Percentiles rank a stretch among this genome's conserved stretches.
Evolutionary conservation across 2,329 filamentous ascomycete species (phyloP).

Genomic region (Clarireedia sp.): DNA sequence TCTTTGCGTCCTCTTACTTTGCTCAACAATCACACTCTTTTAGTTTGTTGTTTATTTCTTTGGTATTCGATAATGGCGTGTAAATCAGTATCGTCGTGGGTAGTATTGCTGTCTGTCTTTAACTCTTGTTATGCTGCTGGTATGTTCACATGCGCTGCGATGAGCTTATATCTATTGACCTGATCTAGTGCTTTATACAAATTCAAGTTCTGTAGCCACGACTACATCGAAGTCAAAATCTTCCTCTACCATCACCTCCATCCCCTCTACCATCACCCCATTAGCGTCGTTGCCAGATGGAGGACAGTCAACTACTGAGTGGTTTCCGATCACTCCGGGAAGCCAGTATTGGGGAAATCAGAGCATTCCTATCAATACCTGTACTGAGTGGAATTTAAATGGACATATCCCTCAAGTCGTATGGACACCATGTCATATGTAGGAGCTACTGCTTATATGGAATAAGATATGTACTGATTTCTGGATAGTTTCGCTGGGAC

Average conservation of each 20-base stretch:
- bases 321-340: slow-evolving; percentile 1
- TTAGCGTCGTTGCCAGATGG: not conserved
- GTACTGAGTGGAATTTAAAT: slow-evolving; percentile 4
- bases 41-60: not conserved
- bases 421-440: slow-evolving; percentile 15
- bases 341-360: slow-evolving; percentile 13
- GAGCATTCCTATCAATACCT: slow-evolving; percentile 13
- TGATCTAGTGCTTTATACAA: not conserved
- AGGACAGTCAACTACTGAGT: not conserved
- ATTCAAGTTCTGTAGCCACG: not conserved
- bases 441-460: not conserved
- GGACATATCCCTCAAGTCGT: not conserved
- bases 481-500: slow-evolving; percentile 15
- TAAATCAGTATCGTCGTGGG: not conserved
- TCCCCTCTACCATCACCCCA: slow-evolving; percentile 11
- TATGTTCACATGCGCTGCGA: not conserved
- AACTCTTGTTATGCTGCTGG: not conserved
- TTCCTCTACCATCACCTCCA: not conserved
- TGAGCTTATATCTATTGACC: not conserved
- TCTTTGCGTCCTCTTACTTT: not conserved
- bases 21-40: not conserved
- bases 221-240: not conserved
- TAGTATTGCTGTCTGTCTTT: not conserved
- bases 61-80: not conserved
- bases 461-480: not conserved